These are phyloP conservation scores for Gyrodon lividus DNA, from an alignment of 768 basidiomycete species.

Conservation along the genomic window DNA sequence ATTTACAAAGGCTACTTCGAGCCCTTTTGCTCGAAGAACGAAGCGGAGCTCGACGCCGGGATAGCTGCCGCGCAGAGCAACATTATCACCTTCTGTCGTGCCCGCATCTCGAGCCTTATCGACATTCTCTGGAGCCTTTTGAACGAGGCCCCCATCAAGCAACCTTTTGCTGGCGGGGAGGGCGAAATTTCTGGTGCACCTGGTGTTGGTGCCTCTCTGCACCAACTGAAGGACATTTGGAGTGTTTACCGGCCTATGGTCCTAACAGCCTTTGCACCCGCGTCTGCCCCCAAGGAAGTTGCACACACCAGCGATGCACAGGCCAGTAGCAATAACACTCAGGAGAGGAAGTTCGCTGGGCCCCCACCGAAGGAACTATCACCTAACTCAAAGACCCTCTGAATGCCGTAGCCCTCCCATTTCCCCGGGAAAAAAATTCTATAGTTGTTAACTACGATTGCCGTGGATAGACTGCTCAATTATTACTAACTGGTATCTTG, in stretches of 20 bases:
- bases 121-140: constrained; percentile 44
- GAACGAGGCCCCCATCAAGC: constrained; percentile 39
- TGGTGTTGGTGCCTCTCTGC: constrained; percentile 22
- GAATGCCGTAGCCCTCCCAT: neutral
- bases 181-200: constrained; percentile 14
- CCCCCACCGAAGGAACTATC: neutral
- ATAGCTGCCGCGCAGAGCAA: constrained; percentile 56
- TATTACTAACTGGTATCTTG: neutral
- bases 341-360: neutral
- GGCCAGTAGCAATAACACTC: constrained; percentile 3
- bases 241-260: constrained; percentile 40
- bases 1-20: constrained; percentile 59
- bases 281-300: constrained; percentile 10
- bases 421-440: neutral
- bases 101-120: constrained; percentile 48
- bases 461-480: neutral
- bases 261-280: constrained; percentile 31
- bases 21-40: constrained; percentile 60
- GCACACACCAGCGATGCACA: constrained; percentile 1
- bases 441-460: neutral
- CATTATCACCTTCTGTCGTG: constrained; percentile 52
- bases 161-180: constrained; percentile 24
- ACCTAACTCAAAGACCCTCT: neutral
- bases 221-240: constrained; percentile 40
- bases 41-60: constrained; percentile 57